Evolutionary conservation across 164 flowering plant species (phyloP), one percentile per base, ranked within the genome.

Genomic region (Dillenia suffruticosa): DNA sequence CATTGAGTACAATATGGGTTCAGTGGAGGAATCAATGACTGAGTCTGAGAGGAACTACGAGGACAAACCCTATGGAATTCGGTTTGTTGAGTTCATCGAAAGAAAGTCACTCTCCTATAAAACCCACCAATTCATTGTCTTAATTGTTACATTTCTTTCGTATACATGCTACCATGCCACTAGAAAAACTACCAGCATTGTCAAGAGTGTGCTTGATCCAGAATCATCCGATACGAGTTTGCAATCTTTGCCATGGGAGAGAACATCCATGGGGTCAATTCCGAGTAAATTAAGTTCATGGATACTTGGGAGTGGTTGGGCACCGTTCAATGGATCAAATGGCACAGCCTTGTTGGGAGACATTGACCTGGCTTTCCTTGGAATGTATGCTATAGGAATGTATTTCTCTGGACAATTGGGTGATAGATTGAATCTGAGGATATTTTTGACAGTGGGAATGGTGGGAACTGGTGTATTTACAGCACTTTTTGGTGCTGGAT

Each of bases 401-500:
- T 93, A 78, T 73, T 85, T 83, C 52, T 75, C 98, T 0, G 97
- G 98, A 4, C 97, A 93, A 14, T 62, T 93, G 19, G 98, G 98
- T 0, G 98, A 93, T 58, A 73, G 97, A 45, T 32, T 82, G 76
- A 77, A 93, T 60, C 75, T 90, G 48, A 78, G 98, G 67, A 66
- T 84, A 43, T 86, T 93, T 68, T 61, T 90, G 17, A 87, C 97
- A 5, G 57, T 82, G 1, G 98, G 98, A 63, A 93, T 93, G 98
- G 32, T 93, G 4, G 98, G 97, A 51, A 89, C 96, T 44, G 94
- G 98, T 56, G 1, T 93, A 26, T 90, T 90, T 61, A 90, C 97
- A 56, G 69, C 92, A 9, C 73, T 88, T 0, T 93, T 84, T 57
- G 98, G 98, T 11, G 57, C 80, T 4, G 98, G 92, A 8, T 93